Evolutionary conservation across 2,329 filamentous ascomycete genomes (phyloP).

Genomic region (Fusarium caatingaense): DNA sequence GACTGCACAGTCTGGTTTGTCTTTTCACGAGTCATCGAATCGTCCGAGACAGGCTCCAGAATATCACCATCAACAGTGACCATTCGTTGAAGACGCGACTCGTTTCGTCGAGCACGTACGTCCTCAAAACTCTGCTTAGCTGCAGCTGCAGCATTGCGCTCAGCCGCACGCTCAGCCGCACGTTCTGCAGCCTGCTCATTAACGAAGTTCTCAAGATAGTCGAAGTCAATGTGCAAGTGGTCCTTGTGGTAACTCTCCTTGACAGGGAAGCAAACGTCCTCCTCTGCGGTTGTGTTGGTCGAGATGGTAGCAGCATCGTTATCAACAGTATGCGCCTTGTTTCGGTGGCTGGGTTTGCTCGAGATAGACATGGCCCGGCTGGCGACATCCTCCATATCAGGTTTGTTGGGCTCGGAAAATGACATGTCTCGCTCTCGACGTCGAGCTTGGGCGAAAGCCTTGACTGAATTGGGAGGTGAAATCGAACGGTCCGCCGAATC

Average conservation of each 20-base stretch:
- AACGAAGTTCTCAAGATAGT: slow-evolving; percentile 93
- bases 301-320: slow-evolving; percentile 71
- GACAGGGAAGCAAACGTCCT: slow-evolving; percentile 90
- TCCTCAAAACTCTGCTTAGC: slow-evolving; percentile 49
- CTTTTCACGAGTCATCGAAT: slow-evolving; percentile 62
- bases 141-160: slow-evolving; percentile 58
- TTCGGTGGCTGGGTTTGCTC: slow-evolving; percentile 70
- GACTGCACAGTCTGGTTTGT: slow-evolving; percentile 46
- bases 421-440: slow-evolving; percentile 81
- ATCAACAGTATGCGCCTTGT: slow-evolving; percentile 69
- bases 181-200: slow-evolving; percentile 62
- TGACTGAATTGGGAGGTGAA: slow-evolving; percentile 96
- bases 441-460: slow-evolving; percentile 92
- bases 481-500: slow-evolving; percentile 72
- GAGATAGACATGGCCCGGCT: slow-evolving; percentile 77
- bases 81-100: slow-evolving; percentile 52
- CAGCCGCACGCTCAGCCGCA: slow-evolving; percentile 50
- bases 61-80: slow-evolving; percentile 68
- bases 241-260: slow-evolving; percentile 74
- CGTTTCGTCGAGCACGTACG: slow-evolving; percentile 45
- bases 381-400: slow-evolving; percentile 61
- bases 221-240: slow-evolving; percentile 88
- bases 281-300: slow-evolving; percentile 78
- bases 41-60: slow-evolving; percentile 62
- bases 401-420: slow-evolving; percentile 60